Conservation (phyloP, 352 stramenopile genomes). For the Globisporangium carolinianum region DNA sequence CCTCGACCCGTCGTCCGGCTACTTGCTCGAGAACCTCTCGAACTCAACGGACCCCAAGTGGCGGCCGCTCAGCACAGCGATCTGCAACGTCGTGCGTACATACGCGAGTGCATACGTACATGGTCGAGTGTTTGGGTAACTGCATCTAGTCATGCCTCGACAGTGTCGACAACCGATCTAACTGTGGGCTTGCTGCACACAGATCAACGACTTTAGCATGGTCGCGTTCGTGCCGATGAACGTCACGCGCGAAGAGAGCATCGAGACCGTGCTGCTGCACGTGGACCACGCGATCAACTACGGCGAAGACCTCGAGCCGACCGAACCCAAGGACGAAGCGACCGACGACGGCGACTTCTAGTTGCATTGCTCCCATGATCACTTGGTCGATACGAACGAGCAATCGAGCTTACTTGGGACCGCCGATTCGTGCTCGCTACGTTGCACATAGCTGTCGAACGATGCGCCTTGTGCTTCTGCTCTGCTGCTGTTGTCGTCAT, state of each 20-base stretch:
- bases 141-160: constrained; percentile 2
- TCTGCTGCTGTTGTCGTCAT: no score
- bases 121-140: background rate
- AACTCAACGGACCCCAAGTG: constrained; percentile 78
- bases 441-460: no score
- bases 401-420: no score
- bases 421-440: no score
- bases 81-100: constrained; percentile 79
- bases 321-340: constrained; percentile 66
- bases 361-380: background rate
- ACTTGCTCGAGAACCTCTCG: constrained; percentile 76
- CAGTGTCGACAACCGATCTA: constrained; percentile 4
- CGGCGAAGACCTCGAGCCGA: constrained; percentile 93
- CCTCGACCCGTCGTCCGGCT: constrained; percentile 76
- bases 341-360: constrained; percentile 19
- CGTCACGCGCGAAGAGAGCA: constrained; percentile 94
- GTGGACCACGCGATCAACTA: constrained; percentile 97
- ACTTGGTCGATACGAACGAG: background rate
- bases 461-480: no score
- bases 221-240: constrained; percentile 97
- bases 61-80: constrained; percentile 70
- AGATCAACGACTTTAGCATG: constrained; percentile 96
- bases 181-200: no score
- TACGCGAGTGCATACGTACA: no score
- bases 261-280: constrained; percentile 93